phyloP scores from a whole-genome alignment of 768 basidiomycete genomes.

The Macrolepiota dolichaula region DNA sequence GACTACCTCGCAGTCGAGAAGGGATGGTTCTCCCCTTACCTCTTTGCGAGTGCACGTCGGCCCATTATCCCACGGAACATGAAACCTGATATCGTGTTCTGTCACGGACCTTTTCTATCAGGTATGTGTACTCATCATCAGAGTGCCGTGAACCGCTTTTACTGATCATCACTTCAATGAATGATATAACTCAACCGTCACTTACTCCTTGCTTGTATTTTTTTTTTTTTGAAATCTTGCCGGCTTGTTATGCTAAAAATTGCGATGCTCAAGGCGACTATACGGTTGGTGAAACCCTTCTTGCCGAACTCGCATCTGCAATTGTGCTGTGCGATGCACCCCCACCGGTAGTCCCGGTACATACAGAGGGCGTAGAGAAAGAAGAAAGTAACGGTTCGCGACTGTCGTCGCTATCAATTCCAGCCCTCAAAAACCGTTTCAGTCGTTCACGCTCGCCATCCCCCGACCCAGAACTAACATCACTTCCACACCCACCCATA shows the following conservation, averaged over 20 bases:
- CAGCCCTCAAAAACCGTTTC: conserved; percentile 41
- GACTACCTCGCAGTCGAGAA: conserved; percentile 62
- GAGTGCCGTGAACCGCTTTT: too few species aligned
- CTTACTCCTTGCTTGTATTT: neutral
- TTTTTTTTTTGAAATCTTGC: neutral
- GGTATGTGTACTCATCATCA: conserved; percentile 28
- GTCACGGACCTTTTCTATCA: conserved; percentile 59
- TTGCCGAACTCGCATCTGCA: conserved; percentile 52
- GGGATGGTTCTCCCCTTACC: conserved; percentile 67
- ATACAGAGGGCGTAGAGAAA: conserved; percentile 16
- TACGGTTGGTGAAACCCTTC: conserved; percentile 51
- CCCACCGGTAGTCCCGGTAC: conserved; percentile 18
- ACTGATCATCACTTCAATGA: neutral
- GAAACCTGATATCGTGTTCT: conserved; percentile 65
- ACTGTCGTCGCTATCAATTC: conserved; percentile 26
- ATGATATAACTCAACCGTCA: neutral
- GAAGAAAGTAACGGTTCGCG: conserved; percentile 7
- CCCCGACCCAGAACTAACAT: conserved; percentile 42
- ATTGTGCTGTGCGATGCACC: conserved; percentile 41
- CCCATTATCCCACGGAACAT: conserved; percentile 60
- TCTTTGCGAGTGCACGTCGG: conserved; percentile 57
- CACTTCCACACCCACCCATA: conserved; percentile 35
- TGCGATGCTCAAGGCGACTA: conserved; percentile 50
- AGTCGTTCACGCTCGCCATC: conserved; percentile 49
- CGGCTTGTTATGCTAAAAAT: neutral